Evolutionary conservation across 2,329 filamentous ascomycete species (phyloP), one percentile per base, ranked within the genome.

Genomic region (Arthrobotrys sinensis): DNA sequence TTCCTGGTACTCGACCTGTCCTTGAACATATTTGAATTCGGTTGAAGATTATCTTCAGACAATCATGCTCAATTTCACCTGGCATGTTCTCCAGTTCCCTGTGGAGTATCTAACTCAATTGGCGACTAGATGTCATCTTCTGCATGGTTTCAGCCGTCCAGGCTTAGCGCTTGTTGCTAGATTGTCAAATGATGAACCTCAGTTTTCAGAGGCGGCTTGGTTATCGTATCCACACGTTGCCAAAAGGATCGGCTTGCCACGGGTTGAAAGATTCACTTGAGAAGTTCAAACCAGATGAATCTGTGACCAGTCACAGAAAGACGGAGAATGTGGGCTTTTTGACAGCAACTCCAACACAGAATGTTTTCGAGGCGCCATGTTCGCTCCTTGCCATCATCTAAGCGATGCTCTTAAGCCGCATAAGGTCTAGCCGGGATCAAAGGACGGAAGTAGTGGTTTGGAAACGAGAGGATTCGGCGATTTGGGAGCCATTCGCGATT

Each of bases 171-270:
- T 57, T 64, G 55, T 43, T 71, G 66, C 48, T 32, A 43, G 52
- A 77, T 70, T 50, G 60, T 66, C 52, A 70, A 77, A 71, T 67
- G 43, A 67, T 62, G 48, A 43, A 52, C 52, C 24, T 38, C 19
- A 38, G 36, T 53, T 40, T 64, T 46, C 48, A 73, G 60, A 57
- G 50, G 28, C 46, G 66, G 40, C 38, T 55, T 70, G 65, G 57
- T 55, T 63, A 46, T 63, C 21, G 60, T 62, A 50, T 66, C 75
- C 75, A 78, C 50, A 45, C 21, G 34, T 57, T 24, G 8, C 52
- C 67, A 40, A 78, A 71, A 63, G 62, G 52, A 53, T 72, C 75
- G 75, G 63, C 67, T 72, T 72, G 38, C 67, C 75, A 50, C 75
- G 62, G 75, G 57, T 60, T 21, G 24, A 76, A 11, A 36, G 2